Percentiles rank a stretch among this genome's conserved stretches.
Conservation (phyloP, 768 basidiomycete genomes). For the Phlegmacium glaucopus region DNA sequence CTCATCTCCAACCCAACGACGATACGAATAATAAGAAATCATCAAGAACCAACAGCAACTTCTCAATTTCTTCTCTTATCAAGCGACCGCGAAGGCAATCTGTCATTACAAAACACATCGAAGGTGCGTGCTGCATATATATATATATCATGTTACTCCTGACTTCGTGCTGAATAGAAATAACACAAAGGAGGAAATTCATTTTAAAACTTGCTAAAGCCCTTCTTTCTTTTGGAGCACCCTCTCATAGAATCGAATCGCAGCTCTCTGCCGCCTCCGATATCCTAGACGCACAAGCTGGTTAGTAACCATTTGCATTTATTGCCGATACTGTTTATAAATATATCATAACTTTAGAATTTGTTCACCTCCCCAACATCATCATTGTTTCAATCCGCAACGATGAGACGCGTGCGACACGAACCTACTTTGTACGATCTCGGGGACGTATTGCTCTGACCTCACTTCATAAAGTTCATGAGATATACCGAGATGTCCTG, state of each 20-base stretch:
- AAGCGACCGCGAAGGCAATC: slow-evolving; percentile 31
- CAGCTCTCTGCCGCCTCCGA: slow-evolving; percentile 79
- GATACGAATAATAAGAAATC: slow-evolving; percentile 1
- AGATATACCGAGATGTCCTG: slow-evolving; percentile 81
- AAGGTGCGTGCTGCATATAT: slow-evolving; percentile 31
- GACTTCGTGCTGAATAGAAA: slow-evolving; percentile 28
- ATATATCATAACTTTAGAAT: slow-evolving; percentile 36
- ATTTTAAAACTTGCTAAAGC: slow-evolving; percentile 84
- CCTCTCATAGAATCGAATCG: slow-evolving; percentile 89
- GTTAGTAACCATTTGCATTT: slow-evolving; percentile 20
- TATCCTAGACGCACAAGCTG: slow-evolving; percentile 75
- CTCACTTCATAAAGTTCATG: slow-evolving; percentile 76
- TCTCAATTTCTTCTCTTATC: slow-evolving; percentile 18
- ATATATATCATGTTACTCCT: not conserved
- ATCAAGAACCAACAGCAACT: slow-evolving; percentile 12
- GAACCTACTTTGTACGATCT: slow-evolving; percentile 86
- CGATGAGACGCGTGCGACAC: slow-evolving; percentile 60
- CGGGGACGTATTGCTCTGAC: slow-evolving; percentile 79
- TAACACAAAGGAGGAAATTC: slow-evolving; percentile 60
- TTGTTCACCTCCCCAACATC: slow-evolving; percentile 79
- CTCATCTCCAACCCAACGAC: slow-evolving; percentile 10
- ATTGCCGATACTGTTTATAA: not conserved
- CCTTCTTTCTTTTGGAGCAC: slow-evolving; percentile 90
- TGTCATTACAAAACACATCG: slow-evolving; percentile 39
- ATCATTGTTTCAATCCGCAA: slow-evolving; percentile 83